phyloP scores from a whole-genome alignment of 2,329 filamentous ascomycete genomes.

The Leptosphaerulina australis region DNA sequence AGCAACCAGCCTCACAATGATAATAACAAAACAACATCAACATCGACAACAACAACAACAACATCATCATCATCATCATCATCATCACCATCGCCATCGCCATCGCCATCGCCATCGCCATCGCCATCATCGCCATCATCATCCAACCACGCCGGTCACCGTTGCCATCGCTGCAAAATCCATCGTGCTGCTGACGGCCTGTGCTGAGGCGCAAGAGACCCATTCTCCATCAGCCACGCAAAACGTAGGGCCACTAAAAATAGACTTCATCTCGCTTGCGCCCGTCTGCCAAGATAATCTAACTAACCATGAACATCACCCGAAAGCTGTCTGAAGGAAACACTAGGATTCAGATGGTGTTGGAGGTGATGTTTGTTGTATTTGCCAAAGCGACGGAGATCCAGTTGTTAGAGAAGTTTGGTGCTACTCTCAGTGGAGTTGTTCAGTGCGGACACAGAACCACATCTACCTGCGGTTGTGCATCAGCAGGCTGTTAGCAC shows the following conservation, averaged over 20 bases:
- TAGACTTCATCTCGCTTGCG: conserved; percentile 8
- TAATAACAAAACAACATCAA: neutral
- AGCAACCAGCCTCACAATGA: neutral
- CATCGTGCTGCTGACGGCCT: conserved; percentile 3
- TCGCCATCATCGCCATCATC: neutral
- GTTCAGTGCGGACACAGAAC: no score
- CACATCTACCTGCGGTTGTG: conserved; percentile 4
- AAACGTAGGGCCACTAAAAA: conserved; percentile 8
- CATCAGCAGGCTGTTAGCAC: conserved; percentile 4
- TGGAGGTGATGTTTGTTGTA: neutral
- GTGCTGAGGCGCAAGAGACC: conserved; percentile 11
- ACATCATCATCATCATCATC: neutral
- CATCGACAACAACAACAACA: no score
- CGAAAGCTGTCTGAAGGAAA: neutral
- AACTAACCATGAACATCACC: conserved; percentile 15
- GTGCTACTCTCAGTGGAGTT: no score
- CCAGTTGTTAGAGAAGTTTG: conserved; percentile 1
- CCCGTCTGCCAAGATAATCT: conserved; percentile 15
- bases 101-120: neutral
- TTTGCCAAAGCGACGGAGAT: neutral
- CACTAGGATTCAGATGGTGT: neutral
- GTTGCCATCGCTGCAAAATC: no score
- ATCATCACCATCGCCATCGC: neutral
- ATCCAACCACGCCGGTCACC: neutral
- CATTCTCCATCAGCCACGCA: conserved; percentile 1